Base-by-base conservation (phyloP, 257 asterid genomes). In the Rubia yunnanensis region DNA sequence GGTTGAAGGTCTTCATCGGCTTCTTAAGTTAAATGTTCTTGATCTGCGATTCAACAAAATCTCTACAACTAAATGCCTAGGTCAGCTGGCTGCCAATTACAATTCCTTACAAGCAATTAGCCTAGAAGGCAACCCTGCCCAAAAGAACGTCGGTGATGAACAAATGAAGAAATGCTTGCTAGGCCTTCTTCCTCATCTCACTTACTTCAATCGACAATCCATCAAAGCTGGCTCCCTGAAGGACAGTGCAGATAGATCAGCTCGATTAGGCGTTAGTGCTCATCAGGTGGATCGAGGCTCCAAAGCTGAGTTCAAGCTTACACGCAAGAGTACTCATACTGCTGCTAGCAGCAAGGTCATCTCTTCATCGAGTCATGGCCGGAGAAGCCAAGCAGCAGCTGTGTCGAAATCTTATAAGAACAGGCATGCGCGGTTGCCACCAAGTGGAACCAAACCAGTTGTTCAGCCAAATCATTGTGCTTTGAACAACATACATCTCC, bases 1-100 rank as follows among this genome's bases (percentile, higher is more conserved):
- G 79, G 95, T 90, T 10, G 99, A 90, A 81, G 99, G 99, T 39
- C 97, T 94, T 68, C 99, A 94, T 84, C 95, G 97, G 67, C 95
- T 90, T 59, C 86, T 94, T 48, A 94, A 94, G 71, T 69, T 94
- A 70, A 82, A 76, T 22, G 92, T 94, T 64, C 82, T 90, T 32
- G 99, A 94, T 76, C 39, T 94, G 62, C 86, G 99, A 55, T 94
- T 83, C 89, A 94, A 90, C 92, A 94, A 90, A 85, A 85, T 94
- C 67, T 88, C 99, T 8, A 88, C 95, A 38, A 61, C 95, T 72
- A 94, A 94, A 78, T 78, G 95, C 54, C 92, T 90, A 10, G 97
- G 97, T 32, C 99, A 94, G 72, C 95, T 94, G n/a, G 99, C 97
- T 1, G 95, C 97, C 60, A 94, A 94, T 66, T 91, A 88, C 85